Evolutionary conservation across 129 eudicot genomes (phyloP), one percentile per base, ranked within the genome.

Genomic region (Logfia minima): DNA sequence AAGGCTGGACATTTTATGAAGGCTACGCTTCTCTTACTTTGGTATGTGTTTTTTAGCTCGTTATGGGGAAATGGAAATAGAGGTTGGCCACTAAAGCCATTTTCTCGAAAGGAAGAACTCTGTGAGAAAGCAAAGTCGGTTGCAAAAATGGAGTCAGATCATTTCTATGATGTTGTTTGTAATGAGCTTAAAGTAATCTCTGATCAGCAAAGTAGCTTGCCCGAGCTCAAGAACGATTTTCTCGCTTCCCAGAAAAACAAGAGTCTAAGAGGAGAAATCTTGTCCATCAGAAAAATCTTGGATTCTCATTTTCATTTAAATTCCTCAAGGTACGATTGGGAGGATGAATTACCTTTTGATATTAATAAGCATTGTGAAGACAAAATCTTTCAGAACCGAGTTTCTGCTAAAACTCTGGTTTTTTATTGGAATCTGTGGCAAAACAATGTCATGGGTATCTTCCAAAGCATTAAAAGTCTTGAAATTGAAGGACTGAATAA

Each of bases 1-100:
- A 17, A 53, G 60, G 60, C 60, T 53, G 22, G 60, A 17, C 7
- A 53, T 53, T 53, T 53, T 53, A 53, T 4, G 60, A n/a, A 53
- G 21, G 60, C 60, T 53, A n/a, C 60, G 2, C 7, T 14, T 53
- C 60, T 53, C 60, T 53, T 53, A 53, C 22, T 53, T 53, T 53
- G 60, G 60, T 53, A 53, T n/a, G 8, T 53, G 7, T 16, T 53
- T 53, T 53, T 53, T 53, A 17, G 21, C 60, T 53, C 22, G 21
- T n/a, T 53, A 53, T 53, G 60, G 60, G 60, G 60, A 53, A 53
- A 53, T 16, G 60, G 60, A 17, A 53, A 53, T 53, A 53, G 60
- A 53, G 22, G 60, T 53, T 53, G 60, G 60, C 60, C 60, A 53
- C 19, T 17, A n/a, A 53, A 53, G 60, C 22, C 18, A 1, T 53